Base-by-base conservation (phyloP, 163 green algal genomes). In the Chlamydomonas reinhardtii region DNA sequence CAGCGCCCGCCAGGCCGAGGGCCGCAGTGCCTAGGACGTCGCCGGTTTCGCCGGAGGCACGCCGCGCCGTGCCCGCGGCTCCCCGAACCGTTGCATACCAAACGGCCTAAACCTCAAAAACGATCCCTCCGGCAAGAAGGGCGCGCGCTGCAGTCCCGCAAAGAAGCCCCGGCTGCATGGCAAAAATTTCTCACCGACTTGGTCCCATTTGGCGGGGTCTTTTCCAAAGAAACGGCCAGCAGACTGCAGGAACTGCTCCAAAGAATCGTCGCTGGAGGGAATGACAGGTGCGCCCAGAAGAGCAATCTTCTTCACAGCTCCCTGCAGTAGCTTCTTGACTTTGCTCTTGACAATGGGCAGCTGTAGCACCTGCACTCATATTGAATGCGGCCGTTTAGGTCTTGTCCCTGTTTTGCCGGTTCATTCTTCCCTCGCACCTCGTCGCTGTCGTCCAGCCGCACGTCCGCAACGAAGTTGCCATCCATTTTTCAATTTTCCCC, bases 201-300 rank as follows among this genome's bases (percentile, higher is more conserved):
- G 89, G 27, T 93, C 90, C 94, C 93, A 97, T 79, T 93, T 92
- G 5, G 74, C 88, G 2, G 93, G 90, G 84, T 97, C 93, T 71
- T 95, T 96, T 29, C 94, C 94, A 87, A 96, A 96, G 65, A 96
- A 92, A 16, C 79, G 85, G 14, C 92, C 94, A 52, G 89, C 87
- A 31, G 89, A 74, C 34, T 91, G 78, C 34, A 96, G 81, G 59
- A 94, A 94, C 69, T 89, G 34, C 70, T 94, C 87, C 43, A 97
- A 82, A 3, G 89, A 89, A 69, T 94, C 89, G 68, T 94, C 91
- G 59, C 76, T 89, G 14, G 91, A 91, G 4, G 91, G 92, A 39
- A 93, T 91, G 31, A 87, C 79, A 15, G 84, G 78, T 4, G 73
- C 64, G 4, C 91, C 89, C 14, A 91, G 76, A 14, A 93, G n/a